Evolutionary conservation across 2,329 filamentous ascomycete genomes (phyloP).

Genomic region (Furcasterigmium sp.): DNA sequence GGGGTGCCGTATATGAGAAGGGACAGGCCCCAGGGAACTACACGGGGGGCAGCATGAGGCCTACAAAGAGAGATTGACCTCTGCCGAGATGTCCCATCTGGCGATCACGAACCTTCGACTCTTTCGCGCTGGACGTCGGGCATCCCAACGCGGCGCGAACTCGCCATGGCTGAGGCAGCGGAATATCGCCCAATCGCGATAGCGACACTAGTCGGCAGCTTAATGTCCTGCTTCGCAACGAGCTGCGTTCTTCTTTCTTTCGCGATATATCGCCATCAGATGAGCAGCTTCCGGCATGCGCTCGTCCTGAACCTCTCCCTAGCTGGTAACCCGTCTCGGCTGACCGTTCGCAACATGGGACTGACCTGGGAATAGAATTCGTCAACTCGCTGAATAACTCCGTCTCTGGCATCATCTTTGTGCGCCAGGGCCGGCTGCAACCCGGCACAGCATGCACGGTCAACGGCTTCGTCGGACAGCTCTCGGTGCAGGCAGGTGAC

Average conservation of each 20-base stretch:
- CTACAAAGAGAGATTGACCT: not conserved
- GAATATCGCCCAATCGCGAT: slow-evolving; percentile 2
- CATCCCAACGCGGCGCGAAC: not conserved
- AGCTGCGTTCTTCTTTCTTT: slow-evolving; percentile 10
- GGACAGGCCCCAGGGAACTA: not conserved
- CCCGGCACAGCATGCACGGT: slow-evolving; percentile 27
- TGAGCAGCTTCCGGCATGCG: slow-evolving; percentile 17
- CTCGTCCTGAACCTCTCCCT: slow-evolving; percentile 16
- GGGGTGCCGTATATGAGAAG: not conserved
- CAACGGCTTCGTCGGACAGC: slow-evolving; percentile 39
- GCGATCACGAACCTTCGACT: not conserved
- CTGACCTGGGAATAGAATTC: slow-evolving; percentile 22
- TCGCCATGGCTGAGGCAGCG: not conserved
- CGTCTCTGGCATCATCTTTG: slow-evolving; percentile 30
- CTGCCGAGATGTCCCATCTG: not conserved
- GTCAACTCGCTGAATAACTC: slow-evolving; percentile 37
- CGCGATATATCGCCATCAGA: slow-evolving; percentile 9
- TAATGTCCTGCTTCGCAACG: slow-evolving; percentile 10
- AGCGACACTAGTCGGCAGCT: slow-evolving; percentile 11
- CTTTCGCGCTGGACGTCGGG: not conserved
- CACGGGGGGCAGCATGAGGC: not conserved
- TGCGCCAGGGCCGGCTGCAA: slow-evolving; percentile 18
- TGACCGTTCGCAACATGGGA: not conserved
- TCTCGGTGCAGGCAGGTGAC: slow-evolving; percentile 37
- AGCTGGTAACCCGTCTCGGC: slow-evolving; percentile 8